phyloP scores from a whole-genome alignment of 176 grass and related monocot genomes.

The Oryza australiensis region DNA sequence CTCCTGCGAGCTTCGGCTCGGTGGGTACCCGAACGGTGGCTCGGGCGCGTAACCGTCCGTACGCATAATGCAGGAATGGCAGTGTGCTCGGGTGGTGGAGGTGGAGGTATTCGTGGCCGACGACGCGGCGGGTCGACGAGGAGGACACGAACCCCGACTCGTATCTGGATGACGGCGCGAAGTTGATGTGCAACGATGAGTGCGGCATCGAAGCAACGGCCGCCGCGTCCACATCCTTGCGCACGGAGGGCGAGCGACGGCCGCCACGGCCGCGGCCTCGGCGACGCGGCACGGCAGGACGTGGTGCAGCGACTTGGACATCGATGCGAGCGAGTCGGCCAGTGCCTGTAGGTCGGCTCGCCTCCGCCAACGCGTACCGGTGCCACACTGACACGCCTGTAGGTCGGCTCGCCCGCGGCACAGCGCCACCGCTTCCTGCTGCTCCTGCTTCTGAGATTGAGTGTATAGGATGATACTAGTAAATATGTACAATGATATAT shows the following conservation, averaged over 20 bases:
- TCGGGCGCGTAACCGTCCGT: conserved; percentile 35
- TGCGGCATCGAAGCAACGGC: conserved; percentile 45
- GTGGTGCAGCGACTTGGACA: conserved; percentile 60
- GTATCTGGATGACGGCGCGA: conserved; percentile 51
- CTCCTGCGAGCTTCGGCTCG: conserved; percentile 67
- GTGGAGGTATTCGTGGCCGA: background rate
- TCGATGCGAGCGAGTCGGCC: conserved; percentile 54
- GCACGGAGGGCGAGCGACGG: conserved; percentile 7
- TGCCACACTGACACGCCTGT: conserved; percentile 66
- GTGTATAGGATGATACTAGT: too few species aligned
- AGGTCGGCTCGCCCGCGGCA: conserved; percentile 82
- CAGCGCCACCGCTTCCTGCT: conserved; percentile 69
- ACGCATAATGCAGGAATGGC: conserved; percentile 31
- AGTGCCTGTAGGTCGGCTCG: conserved; percentile 73
- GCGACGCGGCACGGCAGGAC: conserved; percentile 32
- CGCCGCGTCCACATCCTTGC: conserved; percentile 10
- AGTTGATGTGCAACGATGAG: conserved; percentile 49
- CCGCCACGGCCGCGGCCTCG: background rate
- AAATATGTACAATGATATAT: too few species aligned
- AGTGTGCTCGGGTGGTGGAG: background rate
- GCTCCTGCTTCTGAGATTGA: too few species aligned
- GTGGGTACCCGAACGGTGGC: conserved; percentile 34
- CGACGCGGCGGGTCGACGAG: conserved; percentile 31
- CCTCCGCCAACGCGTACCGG: conserved; percentile 63
- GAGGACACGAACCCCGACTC: conserved; percentile 44